These are phyloP conservation scores for Amanita exitialis DNA, from an alignment of 768 basidiomycete genomes.

Conservation along the genomic window DNA sequence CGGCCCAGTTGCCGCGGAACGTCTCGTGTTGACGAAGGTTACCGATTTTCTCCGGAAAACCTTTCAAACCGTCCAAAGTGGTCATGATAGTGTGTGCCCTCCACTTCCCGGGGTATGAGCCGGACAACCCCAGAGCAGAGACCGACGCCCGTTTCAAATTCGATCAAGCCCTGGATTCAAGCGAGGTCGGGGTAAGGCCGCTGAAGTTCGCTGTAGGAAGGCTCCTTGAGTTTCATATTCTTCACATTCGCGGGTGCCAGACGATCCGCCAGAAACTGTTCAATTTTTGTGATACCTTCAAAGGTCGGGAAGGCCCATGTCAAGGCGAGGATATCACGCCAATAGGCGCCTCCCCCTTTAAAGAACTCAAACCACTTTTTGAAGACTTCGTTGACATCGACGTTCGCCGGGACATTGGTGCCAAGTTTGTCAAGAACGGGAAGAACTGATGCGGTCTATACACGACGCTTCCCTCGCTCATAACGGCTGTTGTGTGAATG, in stretches of 20 bases:
- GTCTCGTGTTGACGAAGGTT: constrained; percentile 28
- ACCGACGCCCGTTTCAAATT: constrained; percentile 43
- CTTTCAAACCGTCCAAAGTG: constrained; percentile 45
- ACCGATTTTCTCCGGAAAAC: constrained; percentile 39
- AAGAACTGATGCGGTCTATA: constrained; percentile 1
- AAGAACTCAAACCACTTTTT: constrained; percentile 1
- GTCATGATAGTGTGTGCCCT: constrained; percentile 53
- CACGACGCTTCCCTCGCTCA: background rate
- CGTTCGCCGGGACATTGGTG: background rate
- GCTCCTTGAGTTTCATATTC: constrained; percentile 15
- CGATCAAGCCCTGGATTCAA: constrained; percentile 49
- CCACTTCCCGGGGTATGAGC: constrained; percentile 48
- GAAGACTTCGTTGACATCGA: background rate
- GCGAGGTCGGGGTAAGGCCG: constrained; percentile 39
- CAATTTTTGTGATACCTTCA: constrained; percentile 29
- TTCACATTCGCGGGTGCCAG: constrained; percentile 19
- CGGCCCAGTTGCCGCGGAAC: constrained; percentile 48
- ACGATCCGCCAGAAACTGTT: constrained; percentile 35
- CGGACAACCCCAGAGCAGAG: constrained; percentile 41
- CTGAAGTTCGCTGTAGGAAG: constrained; percentile 15
- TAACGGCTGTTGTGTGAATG: too few species aligned
- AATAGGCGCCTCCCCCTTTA: constrained; percentile 23
- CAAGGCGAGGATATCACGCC: constrained; percentile 52
- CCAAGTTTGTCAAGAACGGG: constrained; percentile 7
- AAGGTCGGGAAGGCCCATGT: constrained; percentile 60